Evolutionary conservation across 2,329 filamentous ascomycete genomes (phyloP), one percentile per base, ranked within the genome.

Genomic region (Chaetomium globosum): DNA sequence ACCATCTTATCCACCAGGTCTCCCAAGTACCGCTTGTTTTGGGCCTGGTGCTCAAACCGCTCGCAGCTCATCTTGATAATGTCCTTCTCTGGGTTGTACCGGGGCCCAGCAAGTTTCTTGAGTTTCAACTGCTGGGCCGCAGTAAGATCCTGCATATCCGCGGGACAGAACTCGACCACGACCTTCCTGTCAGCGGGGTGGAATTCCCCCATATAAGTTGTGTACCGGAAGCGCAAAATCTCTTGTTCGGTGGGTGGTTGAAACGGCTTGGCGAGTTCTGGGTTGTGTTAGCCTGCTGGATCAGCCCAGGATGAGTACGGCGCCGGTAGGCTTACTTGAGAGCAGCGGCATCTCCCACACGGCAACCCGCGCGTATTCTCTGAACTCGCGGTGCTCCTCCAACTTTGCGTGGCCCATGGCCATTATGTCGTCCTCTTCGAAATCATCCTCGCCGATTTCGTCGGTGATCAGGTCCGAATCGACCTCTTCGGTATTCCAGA

Each of bases 311-410:
- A 33, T 5, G 13, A 53, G 16, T 26, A 8, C 12, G 19, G 12
- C 5, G 30, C 23, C 1, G 21, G 4, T 12, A 10, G 26, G 60
- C 91, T 77, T 85, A 97, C 93, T 91, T 65, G 89, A 87, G 66
- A 99, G 82, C 68, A 97, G 80, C 10, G 95, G 95, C 89, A 99
- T 91, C 78, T 99, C 95, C 93, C 95, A 99, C 28, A 93, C 92
- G 55, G 91, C 88, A 71, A 97, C 82, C 60, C 95, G 86, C 56
- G 91, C 89, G 77, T 97, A 97, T 73, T 97, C 88, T 81, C 95
- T 86, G 75, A 94, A 84, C 78, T 98, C 93, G 68, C 94, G 85
- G 73, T 96, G 89, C 77, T 95, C 85, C 73, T 97, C 92, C 71
- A 99, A 80, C 80, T 98, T 93, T 61, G 84, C 88, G 78, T 99